Conservation (phyloP, 768 basidiomycete genomes). For the Piloderma croceum region DNA sequence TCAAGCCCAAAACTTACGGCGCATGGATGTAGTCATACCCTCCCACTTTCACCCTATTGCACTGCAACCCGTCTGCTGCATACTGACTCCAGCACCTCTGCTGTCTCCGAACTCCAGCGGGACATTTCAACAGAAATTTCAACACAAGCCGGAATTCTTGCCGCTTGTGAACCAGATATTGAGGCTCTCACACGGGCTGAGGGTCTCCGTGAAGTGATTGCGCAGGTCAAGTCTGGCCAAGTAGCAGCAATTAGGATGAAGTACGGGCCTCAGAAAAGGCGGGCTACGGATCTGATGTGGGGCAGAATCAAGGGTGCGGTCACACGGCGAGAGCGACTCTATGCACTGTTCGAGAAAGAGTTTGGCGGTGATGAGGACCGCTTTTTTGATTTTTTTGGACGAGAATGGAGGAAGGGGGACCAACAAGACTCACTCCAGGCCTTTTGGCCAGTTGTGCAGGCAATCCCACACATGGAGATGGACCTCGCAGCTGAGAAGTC, state of each 20-base stretch:
- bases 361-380: not conserved
- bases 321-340: constrained; percentile 2
- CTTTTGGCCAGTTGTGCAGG: constrained; percentile 3
- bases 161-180: constrained; percentile 1
- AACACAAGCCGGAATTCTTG: not conserved
- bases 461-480: not conserved
- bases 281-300: not conserved
- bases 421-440: not conserved
- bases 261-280: constrained; percentile 2
- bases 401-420: not conserved
- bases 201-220: not conserved
- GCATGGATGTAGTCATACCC: too few species aligned
- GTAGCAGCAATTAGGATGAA: not conserved
- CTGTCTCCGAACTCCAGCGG: too few species aligned
- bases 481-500: constrained; percentile 2
- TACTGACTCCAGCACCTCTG: too few species aligned
- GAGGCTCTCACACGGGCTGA: not conserved
- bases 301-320: constrained; percentile 1
- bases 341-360: not conserved
- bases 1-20: too few species aligned
- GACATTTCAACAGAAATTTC: too few species aligned
- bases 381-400: constrained; percentile 1
- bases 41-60: too few species aligned
- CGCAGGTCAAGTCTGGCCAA: constrained; percentile 1
- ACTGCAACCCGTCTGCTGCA: too few species aligned